These are phyloP conservation scores for Termitomyces sp. DNA, from an alignment of 768 basidiomycete genomes.

Conservation along the genomic window DNA sequence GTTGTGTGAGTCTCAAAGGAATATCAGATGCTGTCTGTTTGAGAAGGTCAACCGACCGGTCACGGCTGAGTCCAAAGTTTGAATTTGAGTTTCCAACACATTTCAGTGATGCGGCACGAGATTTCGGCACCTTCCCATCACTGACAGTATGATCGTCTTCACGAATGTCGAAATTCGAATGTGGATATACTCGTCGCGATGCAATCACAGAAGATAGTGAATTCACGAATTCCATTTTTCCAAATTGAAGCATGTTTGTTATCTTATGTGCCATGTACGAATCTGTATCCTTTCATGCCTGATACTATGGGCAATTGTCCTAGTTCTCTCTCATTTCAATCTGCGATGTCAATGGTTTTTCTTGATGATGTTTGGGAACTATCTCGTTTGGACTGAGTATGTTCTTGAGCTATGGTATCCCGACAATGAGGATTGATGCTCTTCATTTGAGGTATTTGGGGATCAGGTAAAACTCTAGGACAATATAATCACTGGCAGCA, in stretches of 20 bases:
- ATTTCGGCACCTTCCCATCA: neutral
- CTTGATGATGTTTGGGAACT: too few species aligned
- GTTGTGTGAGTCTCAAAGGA: neutral
- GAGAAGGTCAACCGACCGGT: neutral
- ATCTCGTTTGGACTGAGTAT: neutral
- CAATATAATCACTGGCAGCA: too few species aligned
- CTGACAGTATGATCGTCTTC: too few species aligned
- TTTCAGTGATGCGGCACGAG: neutral
- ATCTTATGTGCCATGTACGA: too few species aligned
- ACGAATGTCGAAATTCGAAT: too few species aligned
- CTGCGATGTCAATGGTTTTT: neutral
- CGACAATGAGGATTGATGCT: too few species aligned
- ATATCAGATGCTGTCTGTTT: neutral
- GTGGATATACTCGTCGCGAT: neutral
- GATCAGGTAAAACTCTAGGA: too few species aligned
- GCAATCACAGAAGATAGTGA: too few species aligned
- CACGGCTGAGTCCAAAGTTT: conserved; percentile 2
- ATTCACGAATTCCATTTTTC: too few species aligned
- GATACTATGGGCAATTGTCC: neutral
- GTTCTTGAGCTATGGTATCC: too few species aligned
- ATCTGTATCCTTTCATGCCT: neutral
- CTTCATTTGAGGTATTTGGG: too few species aligned
- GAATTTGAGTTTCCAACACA: neutral
- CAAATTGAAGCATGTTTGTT: neutral
- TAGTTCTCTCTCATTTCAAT: neutral